These are phyloP conservation scores for Vitis riparia DNA, from an alignment of 164 flowering plant species.

Conservation along the genomic window DNA sequence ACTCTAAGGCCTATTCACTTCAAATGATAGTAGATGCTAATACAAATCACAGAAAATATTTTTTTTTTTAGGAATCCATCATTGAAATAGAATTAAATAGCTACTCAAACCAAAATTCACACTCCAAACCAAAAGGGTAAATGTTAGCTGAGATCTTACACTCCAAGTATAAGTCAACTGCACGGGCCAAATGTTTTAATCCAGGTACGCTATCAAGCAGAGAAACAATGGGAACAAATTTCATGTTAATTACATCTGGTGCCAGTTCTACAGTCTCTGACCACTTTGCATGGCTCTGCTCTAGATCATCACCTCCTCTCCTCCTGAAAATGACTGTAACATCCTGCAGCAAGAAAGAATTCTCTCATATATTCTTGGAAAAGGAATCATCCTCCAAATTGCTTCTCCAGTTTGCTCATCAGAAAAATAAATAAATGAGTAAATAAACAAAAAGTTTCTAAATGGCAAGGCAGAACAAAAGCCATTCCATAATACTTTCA, in stretches of 20 bases:
- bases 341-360: constrained; percentile 63
- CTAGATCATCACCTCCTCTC: constrained; percentile 98
- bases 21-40: background rate
- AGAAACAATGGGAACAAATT: constrained; percentile 80
- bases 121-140: background rate
- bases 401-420: no score
- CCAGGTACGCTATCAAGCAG: constrained; percentile 85
- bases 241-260: constrained; percentile 96
- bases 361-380: background rate
- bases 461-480: no score
- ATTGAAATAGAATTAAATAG: background rate
- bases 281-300: constrained; percentile 87
- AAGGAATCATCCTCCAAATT: no score
- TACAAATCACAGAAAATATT: background rate
- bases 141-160: constrained; percentile 53
- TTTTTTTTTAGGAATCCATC: background rate
- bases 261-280: constrained; percentile 62
- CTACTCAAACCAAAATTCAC: background rate
- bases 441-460: no score
- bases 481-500: no score
- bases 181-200: constrained; percentile 78
- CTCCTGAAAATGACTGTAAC: constrained; percentile 95
- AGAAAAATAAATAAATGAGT: no score
- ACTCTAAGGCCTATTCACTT: background rate
- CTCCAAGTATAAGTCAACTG: constrained; percentile 85